Percentiles rank a stretch among this genome's conserved stretches.
phyloP scores from a whole-genome alignment of 1,284 basidiomycete genomes.

The Lentinula novae-zelandiae region DNA sequence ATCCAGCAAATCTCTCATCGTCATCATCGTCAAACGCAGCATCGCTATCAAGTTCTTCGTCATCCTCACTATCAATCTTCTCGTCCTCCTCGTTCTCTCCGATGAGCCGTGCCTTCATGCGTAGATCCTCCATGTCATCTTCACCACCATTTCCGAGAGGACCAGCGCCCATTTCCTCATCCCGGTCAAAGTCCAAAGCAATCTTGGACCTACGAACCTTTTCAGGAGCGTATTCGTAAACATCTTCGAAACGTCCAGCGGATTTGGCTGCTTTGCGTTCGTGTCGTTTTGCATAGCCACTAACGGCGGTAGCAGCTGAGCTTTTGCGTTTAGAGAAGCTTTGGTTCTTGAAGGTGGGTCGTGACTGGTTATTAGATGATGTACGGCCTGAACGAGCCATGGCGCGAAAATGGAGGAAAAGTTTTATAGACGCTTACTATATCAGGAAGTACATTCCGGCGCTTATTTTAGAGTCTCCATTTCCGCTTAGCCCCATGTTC shows the following conservation, averaged over 20 bases:
- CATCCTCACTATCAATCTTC: constrained; percentile 60
- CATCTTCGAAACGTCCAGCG: constrained; percentile 35
- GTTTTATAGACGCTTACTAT: not conserved
- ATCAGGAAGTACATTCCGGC: not conserved
- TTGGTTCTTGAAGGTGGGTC: not conserved
- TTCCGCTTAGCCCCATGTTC: too few species aligned
- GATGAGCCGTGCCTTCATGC: constrained; percentile 47
- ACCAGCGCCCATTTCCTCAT: constrained; percentile 44
- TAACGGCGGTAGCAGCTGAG: constrained; percentile 20
- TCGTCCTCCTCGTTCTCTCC: constrained; percentile 59
- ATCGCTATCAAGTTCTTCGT: constrained; percentile 79
- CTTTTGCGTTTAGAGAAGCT: not conserved
- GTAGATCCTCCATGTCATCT: constrained; percentile 31
- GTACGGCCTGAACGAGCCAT: constrained; percentile 1
- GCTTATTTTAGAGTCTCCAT: too few species aligned
- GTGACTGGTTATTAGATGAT: not conserved
- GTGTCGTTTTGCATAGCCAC: constrained; percentile 52
- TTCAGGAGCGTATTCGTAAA: constrained; percentile 61
- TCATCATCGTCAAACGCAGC: constrained; percentile 82
- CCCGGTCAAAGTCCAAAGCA: constrained; percentile 50
- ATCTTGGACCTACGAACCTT: constrained; percentile 55
- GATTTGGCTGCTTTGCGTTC: constrained; percentile 35
- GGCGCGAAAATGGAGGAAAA: not conserved
- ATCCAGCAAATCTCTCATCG: constrained; percentile 74
- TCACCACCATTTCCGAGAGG: constrained; percentile 36